Evolutionary conservation across 2,329 filamentous ascomycete genomes (phyloP), one percentile per base, ranked within the genome.

Genomic region (Microdochium trichocladiopsis): DNA sequence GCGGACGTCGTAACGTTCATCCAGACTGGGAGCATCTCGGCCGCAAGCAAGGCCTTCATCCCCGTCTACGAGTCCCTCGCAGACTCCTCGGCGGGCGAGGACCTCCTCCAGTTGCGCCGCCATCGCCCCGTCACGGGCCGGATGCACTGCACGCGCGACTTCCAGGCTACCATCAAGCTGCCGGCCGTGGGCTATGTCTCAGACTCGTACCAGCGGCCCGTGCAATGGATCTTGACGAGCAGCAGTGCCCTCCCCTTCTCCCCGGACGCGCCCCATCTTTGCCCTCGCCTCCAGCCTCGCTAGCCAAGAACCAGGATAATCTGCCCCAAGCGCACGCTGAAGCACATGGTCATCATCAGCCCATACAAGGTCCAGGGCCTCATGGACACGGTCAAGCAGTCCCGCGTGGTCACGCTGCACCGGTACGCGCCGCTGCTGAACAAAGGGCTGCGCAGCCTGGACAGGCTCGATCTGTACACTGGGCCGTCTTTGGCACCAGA

Each of bases 361-460:
- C 79, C 81, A 0, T 78, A 66, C 25, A 86, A 89, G 57, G 84
- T 80, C 0, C 71, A 87, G 3, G 16, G 64, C 2, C 64, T 88
- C 0, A 56, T 80, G 0, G 57, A 67, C 0, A 5, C 37, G 0
- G 74, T 87, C 2, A 51, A 73, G 66, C 0, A 52, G 54, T 0
- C 47, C 56, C 3, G 72, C 77, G 0, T 61, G 63, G 0, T 58
- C 33, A 37, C 41, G 21, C 41, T 87, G 47, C 76, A 80, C 58
- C 41, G 82, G 0, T 86, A 83, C 53, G 59, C 74, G 1, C 72
- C 81, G 1, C 69, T 77, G 0, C 62, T 66, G 1, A 45, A 45
- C 41, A 10, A 45, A 23, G 21, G n/a, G 6, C 22, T 45, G 16
- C 41, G 41, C 18, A 45, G 41, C 21, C 41, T 45, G 41, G 41